A percentile compares a stretch with the other conserved stretches of the same genome.
These are phyloP conservation scores for Conringia planisiliqua DNA, from an alignment of 345 rosid species.

Conservation along the genomic window DNA sequence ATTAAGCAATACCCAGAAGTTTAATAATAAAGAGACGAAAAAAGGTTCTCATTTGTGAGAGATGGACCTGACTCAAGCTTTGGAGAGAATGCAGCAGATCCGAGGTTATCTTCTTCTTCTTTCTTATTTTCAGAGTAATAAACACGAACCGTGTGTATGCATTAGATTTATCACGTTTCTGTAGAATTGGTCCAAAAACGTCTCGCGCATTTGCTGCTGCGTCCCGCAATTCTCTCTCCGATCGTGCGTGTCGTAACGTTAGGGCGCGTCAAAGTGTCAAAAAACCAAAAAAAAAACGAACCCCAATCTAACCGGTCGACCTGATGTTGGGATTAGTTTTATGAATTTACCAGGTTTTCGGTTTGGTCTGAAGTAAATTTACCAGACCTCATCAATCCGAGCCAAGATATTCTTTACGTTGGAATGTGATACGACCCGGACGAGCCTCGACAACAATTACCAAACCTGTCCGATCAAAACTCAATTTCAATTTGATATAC, in stretches of 20 bases:
- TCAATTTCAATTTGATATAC: background rate
- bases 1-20: slow-evolving; percentile 8
- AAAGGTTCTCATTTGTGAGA: background rate
- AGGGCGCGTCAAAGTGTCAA: background rate
- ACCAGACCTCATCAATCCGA: no score
- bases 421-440: background rate
- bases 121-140: background rate
- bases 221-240: slow-evolving; percentile 28
- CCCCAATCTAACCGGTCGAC: slow-evolving; percentile 10
- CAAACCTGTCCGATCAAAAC: background rate
- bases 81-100: slow-evolving; percentile 31
- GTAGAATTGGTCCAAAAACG: slow-evolving; percentile 36
- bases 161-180: slow-evolving; percentile 8
- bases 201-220: slow-evolving; percentile 37
- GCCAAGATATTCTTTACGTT: no score
- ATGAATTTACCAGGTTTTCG: background rate
- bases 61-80: slow-evolving; percentile 27
- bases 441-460: background rate
- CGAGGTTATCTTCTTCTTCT: background rate
- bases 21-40: background rate
- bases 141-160: slow-evolving; percentile 9
- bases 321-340: background rate
- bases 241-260: slow-evolving; percentile 21
- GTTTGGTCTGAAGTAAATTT: no score
- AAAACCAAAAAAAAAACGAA: background rate